phyloP scores from a whole-genome alignment of 2,329 filamentous ascomycete species.

The Penicillium brevicompactum region DNA sequence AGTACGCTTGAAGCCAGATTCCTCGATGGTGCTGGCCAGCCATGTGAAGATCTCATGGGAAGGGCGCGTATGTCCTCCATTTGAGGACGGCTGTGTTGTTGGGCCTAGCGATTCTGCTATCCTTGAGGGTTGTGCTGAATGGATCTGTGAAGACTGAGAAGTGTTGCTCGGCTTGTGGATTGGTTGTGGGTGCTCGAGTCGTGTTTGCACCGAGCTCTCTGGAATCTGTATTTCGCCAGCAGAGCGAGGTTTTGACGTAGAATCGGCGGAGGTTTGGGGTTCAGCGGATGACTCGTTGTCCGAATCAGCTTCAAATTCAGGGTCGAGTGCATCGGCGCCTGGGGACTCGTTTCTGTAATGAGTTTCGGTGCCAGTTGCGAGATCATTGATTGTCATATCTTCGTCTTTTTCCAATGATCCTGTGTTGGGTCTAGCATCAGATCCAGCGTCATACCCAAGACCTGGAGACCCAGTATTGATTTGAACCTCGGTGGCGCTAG shows the following conservation, averaged over 20 bases:
- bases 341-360: not conserved
- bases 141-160: not conserved
- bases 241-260: not conserved
- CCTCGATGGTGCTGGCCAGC: not conserved
- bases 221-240: not conserved
- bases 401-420: not conserved
- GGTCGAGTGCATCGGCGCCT: not conserved
- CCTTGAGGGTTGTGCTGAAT: not conserved
- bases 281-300: not conserved
- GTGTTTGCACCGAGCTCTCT: not conserved
- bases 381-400: not conserved
- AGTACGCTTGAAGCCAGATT: conserved; percentile 7
- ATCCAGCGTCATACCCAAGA: not conserved
- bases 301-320: not conserved
- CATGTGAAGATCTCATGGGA: conserved; percentile 1
- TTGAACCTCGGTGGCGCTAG: not conserved
- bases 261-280: not conserved
- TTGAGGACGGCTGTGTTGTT: not conserved
- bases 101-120: not conserved
- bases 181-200: not conserved
- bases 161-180: not conserved
- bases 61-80: not conserved
- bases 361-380: not conserved
- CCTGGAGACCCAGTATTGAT: not conserved
- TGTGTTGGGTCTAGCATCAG: not conserved